These are phyloP conservation scores for Opeltia flavorubescens DNA, from an alignment of 495 filamentous ascomycete species.

Conservation along the genomic window DNA sequence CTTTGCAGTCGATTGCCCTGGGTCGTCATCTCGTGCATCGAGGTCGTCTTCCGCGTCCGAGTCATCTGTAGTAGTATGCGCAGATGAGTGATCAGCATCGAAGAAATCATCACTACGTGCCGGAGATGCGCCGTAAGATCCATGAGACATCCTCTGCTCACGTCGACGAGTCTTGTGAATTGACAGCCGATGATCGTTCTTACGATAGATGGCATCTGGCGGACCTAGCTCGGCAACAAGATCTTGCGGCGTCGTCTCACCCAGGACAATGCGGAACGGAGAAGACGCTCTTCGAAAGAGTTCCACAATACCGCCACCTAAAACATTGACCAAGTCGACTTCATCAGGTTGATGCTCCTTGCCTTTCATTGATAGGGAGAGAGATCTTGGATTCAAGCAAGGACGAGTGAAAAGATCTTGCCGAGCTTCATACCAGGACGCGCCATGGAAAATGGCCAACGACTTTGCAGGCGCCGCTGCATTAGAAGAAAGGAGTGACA, in stretches of 20 bases:
- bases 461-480: slow-evolving; percentile 58
- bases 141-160: neutral
- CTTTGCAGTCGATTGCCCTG: slow-evolving; percentile 43
- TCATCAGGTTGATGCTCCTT: slow-evolving; percentile 62
- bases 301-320: slow-evolving; percentile 62
- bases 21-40: slow-evolving; percentile 22
- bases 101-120: slow-evolving; percentile 8
- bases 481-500: slow-evolving; percentile 68
- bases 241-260: slow-evolving; percentile 79
- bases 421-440: slow-evolving; percentile 76
- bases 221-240: slow-evolving; percentile 79
- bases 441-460: slow-evolving; percentile 78
- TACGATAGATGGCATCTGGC: slow-evolving; percentile 89
- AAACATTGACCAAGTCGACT: slow-evolving; percentile 61
- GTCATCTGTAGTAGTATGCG: slow-evolving; percentile 62
- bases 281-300: slow-evolving; percentile 47
- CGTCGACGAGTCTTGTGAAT: slow-evolving; percentile 51
- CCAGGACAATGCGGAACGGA: slow-evolving; percentile 53
- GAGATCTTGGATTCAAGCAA: slow-evolving; percentile 50
- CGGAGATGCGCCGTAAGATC: slow-evolving; percentile 3
- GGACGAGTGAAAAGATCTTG: slow-evolving; percentile 58
- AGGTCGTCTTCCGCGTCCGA: slow-evolving; percentile 51
- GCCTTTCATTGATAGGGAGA: slow-evolving; percentile 39
- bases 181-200: slow-evolving; percentile 81
- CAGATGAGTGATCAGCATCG: slow-evolving; percentile 75